These are phyloP conservation scores for Yamadazyma paraphyllophila DNA, from an alignment of 805 yeast genomes.

Conservation along the genomic window DNA sequence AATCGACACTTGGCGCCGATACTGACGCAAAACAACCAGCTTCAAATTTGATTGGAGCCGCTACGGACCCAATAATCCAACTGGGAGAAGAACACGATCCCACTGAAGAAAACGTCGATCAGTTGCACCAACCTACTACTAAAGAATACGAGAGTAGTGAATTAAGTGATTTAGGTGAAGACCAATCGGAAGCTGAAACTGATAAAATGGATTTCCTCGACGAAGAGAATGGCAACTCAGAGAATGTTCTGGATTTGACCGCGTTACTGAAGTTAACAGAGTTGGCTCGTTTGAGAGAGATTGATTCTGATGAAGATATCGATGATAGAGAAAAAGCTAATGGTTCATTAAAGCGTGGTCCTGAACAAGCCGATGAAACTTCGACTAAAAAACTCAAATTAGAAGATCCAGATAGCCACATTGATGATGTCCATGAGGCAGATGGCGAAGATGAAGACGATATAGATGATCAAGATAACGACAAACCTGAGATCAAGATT, in stretches of 20 bases:
- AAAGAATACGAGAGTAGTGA: conserved; percentile 36
- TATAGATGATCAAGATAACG: conserved; percentile 14
- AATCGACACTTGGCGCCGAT: too few relatives aligned
- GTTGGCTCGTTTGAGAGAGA: conserved; percentile 39
- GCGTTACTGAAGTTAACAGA: conserved; percentile 42
- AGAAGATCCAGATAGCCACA: conserved; percentile 2
- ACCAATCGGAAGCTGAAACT: conserved; percentile 85
- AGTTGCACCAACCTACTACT: not conserved
- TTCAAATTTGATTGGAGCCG: not conserved
- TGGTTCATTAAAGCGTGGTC: conserved; percentile 3
- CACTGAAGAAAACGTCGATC: too few relatives aligned
- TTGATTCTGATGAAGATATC: conserved; percentile 34
- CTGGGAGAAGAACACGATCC: too few relatives aligned
- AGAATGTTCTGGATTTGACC: conserved; percentile 34
- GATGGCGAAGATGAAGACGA: conserved; percentile 17
- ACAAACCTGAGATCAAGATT: not conserved
- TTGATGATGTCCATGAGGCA: conserved; percentile 9
- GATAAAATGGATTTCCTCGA: conserved; percentile 70
- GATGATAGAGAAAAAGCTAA: conserved; percentile 13
- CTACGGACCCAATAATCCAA: not conserved
- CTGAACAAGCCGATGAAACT: conserved; percentile 13
- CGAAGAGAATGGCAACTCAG: conserved; percentile 22
- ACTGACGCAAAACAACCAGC: not conserved
- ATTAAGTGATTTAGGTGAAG: conserved; percentile 53
- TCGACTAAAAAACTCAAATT: not conserved